phyloP scores from a whole-genome alignment of 257 asterid genomes.

The Datura wrightii region DNA sequence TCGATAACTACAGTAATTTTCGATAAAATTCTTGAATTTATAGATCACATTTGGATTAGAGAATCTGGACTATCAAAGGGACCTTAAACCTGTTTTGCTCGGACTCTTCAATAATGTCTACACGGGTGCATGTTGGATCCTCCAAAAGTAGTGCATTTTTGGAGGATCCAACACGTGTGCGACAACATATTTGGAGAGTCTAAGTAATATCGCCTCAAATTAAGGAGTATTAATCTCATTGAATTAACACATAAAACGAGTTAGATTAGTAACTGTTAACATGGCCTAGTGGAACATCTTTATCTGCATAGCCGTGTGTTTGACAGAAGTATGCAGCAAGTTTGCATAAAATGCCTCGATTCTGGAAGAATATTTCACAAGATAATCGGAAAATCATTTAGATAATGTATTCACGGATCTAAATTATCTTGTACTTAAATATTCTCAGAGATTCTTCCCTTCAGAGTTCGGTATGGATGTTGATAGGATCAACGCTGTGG shows the following conservation, averaged over 20 bases:
- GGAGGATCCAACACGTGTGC: not conserved
- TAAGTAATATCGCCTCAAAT: not conserved
- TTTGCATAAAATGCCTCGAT: not conserved
- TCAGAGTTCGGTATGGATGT: slow-evolving; percentile 80
- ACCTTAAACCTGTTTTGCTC: not conserved
- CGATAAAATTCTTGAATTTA: not conserved
- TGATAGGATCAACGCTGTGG: slow-evolving; percentile 62
- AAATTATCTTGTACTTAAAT: not conserved
- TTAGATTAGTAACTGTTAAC: not conserved
- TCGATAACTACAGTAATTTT: not conserved
- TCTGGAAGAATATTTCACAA: not conserved
- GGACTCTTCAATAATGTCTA: not conserved
- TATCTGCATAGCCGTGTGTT: not conserved
- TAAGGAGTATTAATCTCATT: not conserved
- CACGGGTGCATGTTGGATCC: not conserved
- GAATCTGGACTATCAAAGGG: not conserved
- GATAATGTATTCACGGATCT: not conserved
- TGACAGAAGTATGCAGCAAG: not conserved
- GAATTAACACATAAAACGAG: not conserved
- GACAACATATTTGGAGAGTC: not conserved
- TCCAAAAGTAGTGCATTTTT: not conserved
- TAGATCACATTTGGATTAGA: not conserved
- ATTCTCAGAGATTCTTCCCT: slow-evolving; percentile 70
- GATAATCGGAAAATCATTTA: not conserved
- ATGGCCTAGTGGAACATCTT: not conserved